These are phyloP conservation scores for Neurospora sp. DNA, from an alignment of 495 filamentous ascomycete genomes.

Conservation along the genomic window DNA sequence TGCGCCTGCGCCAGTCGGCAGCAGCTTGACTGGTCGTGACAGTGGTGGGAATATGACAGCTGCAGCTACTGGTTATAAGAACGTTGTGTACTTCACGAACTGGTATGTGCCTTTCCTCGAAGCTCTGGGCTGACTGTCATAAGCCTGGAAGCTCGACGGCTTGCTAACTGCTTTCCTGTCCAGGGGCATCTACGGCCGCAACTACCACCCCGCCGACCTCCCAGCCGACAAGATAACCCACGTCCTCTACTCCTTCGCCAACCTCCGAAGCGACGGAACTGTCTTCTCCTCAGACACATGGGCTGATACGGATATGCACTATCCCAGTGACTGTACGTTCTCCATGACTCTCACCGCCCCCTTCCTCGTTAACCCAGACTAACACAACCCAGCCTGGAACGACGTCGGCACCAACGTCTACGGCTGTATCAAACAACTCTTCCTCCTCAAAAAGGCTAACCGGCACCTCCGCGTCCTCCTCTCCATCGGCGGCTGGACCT, in stretches of 20 bases:
- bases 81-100: slow-evolving; percentile 39
- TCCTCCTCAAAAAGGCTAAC: slow-evolving; percentile 72
- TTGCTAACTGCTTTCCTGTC: slow-evolving; percentile 2
- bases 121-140: background rate
- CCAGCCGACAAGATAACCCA: slow-evolving; percentile 76
- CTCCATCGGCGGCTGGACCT: slow-evolving; percentile 86
- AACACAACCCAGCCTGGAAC: slow-evolving; percentile 26
- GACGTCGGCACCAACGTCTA: slow-evolving; percentile 56
- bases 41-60: background rate
- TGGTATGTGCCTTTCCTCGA: slow-evolving; percentile 18
- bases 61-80: slow-evolving; percentile 23
- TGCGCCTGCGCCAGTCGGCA: background rate
- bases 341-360: too few relatives aligned
- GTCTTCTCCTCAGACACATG: slow-evolving; percentile 54
- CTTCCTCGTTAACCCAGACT: too few relatives aligned
- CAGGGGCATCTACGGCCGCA: slow-evolving; percentile 76
- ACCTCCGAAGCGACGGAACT: slow-evolving; percentile 69
- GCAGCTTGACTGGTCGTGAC: background rate
- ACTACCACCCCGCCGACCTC: slow-evolving; percentile 70
- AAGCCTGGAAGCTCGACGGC: background rate
- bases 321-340: slow-evolving; percentile 35
- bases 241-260: slow-evolving; percentile 83
- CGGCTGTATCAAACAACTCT: slow-evolving; percentile 80
- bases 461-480: slow-evolving; percentile 79
- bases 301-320: slow-evolving; percentile 69